Evolutionary conservation across 768 basidiomycete species (phyloP), one percentile per base, ranked within the genome.

Genomic region (Mycena epipterygia): DNA sequence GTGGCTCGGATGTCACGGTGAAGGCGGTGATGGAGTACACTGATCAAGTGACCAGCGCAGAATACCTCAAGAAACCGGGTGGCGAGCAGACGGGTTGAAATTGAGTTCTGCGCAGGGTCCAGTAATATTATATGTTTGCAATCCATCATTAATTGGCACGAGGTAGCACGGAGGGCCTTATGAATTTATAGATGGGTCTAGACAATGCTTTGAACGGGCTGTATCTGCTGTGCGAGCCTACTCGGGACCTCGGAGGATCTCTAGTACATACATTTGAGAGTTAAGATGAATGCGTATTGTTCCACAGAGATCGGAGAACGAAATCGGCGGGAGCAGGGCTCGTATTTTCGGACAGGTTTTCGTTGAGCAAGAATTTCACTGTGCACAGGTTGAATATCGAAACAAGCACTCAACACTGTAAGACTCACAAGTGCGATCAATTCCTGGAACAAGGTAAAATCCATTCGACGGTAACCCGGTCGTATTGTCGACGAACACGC

Each of bases 381-480:
- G 55, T 5, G 51, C n/a, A 60, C 41, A 39, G 29, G 23, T 46
- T 23, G 53, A 27, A 33, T 23, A 25, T 61, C 21, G 23, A 48
- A 23, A 35, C 17, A 52, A 17, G 17, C 37, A 59, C 63, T 29
- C 46, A 62, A 5, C 8, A 33, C 9, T 17, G 8, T 9, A 19
- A 44, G 14, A 79, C 86, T 74, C 75, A 89, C 89, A 73, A 16
- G 84, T 89, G n/a, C 85, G 85, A 53, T 87, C 85, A 17, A 84
- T 81, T 0, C 87, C 87, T 2, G 89, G 89, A 29, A 89, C 71
- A 19, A 90, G 83, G 76, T 85, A 88, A 76, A 88, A 89, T 2
- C 86, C 89, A 63, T 90, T 89, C 14, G 80, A 77, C 0, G 87
- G 86, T 4, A 79, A 29, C 0, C 81, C 81, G 0, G 84, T 88